Percentiles rank a stretch among this genome's conserved stretches.
phyloP scores from a whole-genome alignment of 1,284 basidiomycete species.

The Pseudozyma flocculosa region DNA sequence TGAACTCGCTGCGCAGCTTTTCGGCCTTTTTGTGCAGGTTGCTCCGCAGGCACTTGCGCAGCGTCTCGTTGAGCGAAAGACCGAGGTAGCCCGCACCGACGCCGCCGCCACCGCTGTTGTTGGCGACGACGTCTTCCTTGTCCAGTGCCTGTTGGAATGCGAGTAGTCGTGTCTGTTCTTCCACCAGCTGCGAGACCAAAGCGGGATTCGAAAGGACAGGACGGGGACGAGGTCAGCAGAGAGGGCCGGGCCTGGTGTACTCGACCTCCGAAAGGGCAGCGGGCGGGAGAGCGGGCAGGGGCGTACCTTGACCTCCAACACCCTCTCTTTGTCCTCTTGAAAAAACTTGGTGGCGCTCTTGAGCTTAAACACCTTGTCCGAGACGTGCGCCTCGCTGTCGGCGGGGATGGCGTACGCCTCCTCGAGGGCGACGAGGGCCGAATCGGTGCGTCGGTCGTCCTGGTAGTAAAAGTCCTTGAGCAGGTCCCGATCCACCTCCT shows the following conservation, averaged over 20 bases:
- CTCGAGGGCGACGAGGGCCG: slow-evolving; percentile 79
- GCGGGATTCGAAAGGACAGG: background rate
- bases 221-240: too few species aligned
- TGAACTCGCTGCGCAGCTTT: slow-evolving; percentile 51
- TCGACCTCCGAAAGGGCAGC: background rate
- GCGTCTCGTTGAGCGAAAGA: slow-evolving; percentile 48
- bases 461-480: slow-evolving; percentile 96
- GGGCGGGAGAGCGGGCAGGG: background rate
- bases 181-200: slow-evolving; percentile 71
- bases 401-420: slow-evolving; percentile 60
- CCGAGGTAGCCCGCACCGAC: too few species aligned
- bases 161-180: slow-evolving; percentile 78
- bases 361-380: slow-evolving; percentile 68
- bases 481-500: slow-evolving; percentile 72
- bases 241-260: too few species aligned
- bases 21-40: slow-evolving; percentile 48
- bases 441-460: slow-evolving; percentile 90
- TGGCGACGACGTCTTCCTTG: slow-evolving; percentile 71
- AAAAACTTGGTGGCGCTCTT: slow-evolving; percentile 87
- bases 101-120: too few species aligned
- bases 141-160: slow-evolving; percentile 81
- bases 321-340: slow-evolving; percentile 84
- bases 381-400: slow-evolving; percentile 13
- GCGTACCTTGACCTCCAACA: slow-evolving; percentile 82
- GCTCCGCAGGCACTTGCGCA: slow-evolving; percentile 42